Conservation (phyloP, 208 protist species). For the Crithidia sp. region DNA sequence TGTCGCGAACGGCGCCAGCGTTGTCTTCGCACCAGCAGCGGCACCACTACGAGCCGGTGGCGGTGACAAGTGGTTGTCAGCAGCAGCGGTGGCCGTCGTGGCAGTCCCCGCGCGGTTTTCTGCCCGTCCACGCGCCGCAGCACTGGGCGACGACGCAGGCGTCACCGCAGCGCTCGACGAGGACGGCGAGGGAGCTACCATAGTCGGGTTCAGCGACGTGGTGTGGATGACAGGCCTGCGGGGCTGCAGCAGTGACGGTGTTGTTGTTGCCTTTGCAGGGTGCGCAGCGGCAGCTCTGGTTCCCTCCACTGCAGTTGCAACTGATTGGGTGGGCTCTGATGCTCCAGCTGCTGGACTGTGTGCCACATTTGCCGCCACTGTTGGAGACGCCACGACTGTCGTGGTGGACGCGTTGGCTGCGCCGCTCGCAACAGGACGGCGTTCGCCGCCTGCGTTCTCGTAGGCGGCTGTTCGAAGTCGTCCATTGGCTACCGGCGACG, state of each 20-base stretch:
- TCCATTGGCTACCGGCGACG: neutral
- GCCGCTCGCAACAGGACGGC: neutral
- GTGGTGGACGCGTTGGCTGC: constrained; percentile 9
- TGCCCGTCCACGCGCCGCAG: neutral
- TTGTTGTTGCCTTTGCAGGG: neutral
- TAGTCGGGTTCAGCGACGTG: neutral
- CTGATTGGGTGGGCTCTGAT: neutral
- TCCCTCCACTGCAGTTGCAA: too few species aligned
- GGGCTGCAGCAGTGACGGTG: neutral
- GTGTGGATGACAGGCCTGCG: constrained; percentile 7
- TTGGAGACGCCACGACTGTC: neutral
- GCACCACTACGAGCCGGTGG: neutral
- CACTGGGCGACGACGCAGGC: too few species aligned
- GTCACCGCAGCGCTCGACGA: too few species aligned
- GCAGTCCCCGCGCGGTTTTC: neutral
- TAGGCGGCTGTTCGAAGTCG: neutral
- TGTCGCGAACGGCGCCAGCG: neutral
- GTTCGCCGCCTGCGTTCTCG: neutral
- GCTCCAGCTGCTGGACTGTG: neutral
- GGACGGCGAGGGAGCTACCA: neutral
- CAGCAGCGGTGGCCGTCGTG: neutral
- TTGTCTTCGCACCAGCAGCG: neutral
- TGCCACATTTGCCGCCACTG: neutral
- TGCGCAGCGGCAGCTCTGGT: neutral
- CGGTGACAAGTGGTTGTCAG: neutral